Conservation (phyloP, 768 basidiomycete species). For the Pleurotus ostreatus region DNA sequence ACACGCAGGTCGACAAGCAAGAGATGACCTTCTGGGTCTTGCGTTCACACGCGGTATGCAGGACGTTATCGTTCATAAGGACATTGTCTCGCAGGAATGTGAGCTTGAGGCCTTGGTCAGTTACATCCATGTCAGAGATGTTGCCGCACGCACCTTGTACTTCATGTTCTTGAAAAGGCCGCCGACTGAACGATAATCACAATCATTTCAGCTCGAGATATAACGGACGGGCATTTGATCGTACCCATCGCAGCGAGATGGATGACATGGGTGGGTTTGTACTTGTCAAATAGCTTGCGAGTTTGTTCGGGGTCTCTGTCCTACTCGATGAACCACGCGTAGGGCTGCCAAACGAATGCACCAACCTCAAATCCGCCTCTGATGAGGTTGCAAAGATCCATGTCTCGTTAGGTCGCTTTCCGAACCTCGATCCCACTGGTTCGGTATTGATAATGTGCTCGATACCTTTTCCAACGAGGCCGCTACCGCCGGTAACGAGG, state of each 20-base stretch:
- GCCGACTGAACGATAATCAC: constrained; percentile 54
- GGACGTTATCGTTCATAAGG: constrained; percentile 92
- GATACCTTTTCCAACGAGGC: constrained; percentile 86
- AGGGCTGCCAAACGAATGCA: not conserved
- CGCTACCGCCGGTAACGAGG: constrained; percentile 82
- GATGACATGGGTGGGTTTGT: constrained; percentile 94
- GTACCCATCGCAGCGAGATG: constrained; percentile 92
- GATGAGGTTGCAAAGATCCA: constrained; percentile 83
- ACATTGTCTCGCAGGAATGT: constrained; percentile 94
- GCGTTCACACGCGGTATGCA: constrained; percentile 67
- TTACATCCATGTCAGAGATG: not conserved
- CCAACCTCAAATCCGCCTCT: constrained; percentile 82
- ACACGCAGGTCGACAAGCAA: constrained; percentile 95
- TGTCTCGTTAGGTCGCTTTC: constrained; percentile 67
- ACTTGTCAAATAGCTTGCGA: constrained; percentile 75
- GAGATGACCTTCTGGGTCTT: constrained; percentile 80
- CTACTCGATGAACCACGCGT: constrained; percentile 5
- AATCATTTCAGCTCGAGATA: constrained; percentile 6
- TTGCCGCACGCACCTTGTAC: constrained; percentile 59
- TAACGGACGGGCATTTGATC: constrained; percentile 16
- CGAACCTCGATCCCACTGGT: constrained; percentile 74
- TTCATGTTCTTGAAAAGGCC: constrained; percentile 96
- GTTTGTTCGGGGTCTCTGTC: constrained; percentile 69
- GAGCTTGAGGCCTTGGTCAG: constrained; percentile 37
- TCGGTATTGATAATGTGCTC: constrained; percentile 76